A percentile compares a stretch with the other conserved stretches of the same genome.
Evolutionary conservation across 1,139 yeast species (phyloP).

Genomic region (Geotrichum klebahnii): DNA sequence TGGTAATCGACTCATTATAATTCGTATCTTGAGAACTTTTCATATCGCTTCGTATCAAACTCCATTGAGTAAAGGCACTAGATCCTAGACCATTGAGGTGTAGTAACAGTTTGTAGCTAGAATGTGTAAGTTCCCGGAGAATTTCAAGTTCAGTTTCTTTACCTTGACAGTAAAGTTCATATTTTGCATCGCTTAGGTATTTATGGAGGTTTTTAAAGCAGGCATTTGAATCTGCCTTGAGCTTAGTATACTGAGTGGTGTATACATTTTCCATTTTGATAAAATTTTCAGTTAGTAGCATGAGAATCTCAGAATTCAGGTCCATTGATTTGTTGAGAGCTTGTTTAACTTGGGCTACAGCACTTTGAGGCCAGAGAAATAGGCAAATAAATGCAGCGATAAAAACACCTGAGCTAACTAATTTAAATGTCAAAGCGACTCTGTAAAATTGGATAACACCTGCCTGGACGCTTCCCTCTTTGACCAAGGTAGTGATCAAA

Average conservation of each 20-base stretch:
- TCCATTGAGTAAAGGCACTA: conserved; percentile 65
- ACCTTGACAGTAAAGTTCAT: conserved; percentile 55
- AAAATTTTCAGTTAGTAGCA: conserved; percentile 52
- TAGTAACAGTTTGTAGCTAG: conserved; percentile 52
- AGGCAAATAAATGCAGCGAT: conserved; percentile 60
- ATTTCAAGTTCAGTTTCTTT: conserved; percentile 51
- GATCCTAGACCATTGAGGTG: conserved; percentile 65
- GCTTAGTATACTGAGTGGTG: conserved; percentile 41
- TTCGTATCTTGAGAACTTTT: not conserved
- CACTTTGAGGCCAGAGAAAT: conserved; percentile 60
- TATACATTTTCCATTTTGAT: conserved; percentile 50
- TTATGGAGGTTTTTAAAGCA: conserved; percentile 44
- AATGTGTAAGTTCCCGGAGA: conserved; percentile 47
- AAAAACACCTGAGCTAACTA: conserved; percentile 60
- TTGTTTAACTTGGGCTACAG: conserved; percentile 46
- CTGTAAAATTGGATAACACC: conserved; percentile 57
- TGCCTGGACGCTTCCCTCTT: conserved; percentile 67
- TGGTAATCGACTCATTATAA: conserved; percentile 1
- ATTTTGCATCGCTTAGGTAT: conserved; percentile 58
- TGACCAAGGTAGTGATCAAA: conserved; percentile 66
- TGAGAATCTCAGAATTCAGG: conserved; percentile 51
- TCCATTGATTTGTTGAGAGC: conserved; percentile 53
- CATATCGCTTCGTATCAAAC: conserved; percentile 32
- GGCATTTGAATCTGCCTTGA: conserved; percentile 43
- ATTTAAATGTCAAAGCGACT: conserved; percentile 52